phyloP scores from a whole-genome alignment of 495 filamentous ascomycete species.

The Penicillium desertorum region DNA sequence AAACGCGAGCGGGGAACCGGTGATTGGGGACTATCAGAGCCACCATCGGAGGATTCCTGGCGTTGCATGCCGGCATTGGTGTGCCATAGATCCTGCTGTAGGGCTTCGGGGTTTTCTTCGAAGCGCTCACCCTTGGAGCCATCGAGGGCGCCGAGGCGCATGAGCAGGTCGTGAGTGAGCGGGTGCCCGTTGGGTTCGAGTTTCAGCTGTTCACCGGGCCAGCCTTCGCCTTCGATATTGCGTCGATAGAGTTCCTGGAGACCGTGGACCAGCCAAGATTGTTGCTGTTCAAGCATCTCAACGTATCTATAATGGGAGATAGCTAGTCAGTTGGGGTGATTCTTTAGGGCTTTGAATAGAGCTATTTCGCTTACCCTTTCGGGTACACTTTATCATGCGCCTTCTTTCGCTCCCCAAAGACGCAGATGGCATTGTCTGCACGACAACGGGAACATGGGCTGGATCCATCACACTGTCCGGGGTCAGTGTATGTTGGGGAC shows the following conservation, averaged over 20 bases:
- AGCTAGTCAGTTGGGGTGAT: conserved; percentile 4
- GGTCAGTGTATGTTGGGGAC: conserved; percentile 24
- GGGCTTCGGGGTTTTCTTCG: conserved; percentile 54
- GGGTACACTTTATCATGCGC: conserved; percentile 63
- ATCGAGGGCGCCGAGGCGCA: conserved; percentile 56
- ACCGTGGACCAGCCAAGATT: conserved; percentile 60
- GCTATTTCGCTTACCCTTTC: conserved; percentile 50
- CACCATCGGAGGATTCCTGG: conserved; percentile 52
- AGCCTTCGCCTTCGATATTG: conserved; percentile 48
- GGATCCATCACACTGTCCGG: conserved; percentile 54
- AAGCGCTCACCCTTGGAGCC: conserved; percentile 53
- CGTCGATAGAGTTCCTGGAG: conserved; percentile 61
- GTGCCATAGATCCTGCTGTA: conserved; percentile 57
- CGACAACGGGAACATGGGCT: conserved; percentile 60
- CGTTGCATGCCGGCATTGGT: conserved; percentile 51
- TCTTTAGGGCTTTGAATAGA: neutral
- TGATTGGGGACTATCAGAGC: conserved; percentile 54
- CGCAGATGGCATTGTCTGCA: conserved; percentile 59
- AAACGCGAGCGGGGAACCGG: conserved; percentile 37
- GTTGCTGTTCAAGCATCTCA: conserved; percentile 72
- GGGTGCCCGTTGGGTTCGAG: conserved; percentile 57
- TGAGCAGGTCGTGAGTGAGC: conserved; percentile 65
- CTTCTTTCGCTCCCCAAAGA: conserved; percentile 63
- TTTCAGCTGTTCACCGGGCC: conserved; percentile 55
- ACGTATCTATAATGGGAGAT: conserved; percentile 51